These are phyloP conservation scores for Fusarium decemcellulare DNA, from an alignment of 2,329 filamentous ascomycete species.

Conservation along the genomic window DNA sequence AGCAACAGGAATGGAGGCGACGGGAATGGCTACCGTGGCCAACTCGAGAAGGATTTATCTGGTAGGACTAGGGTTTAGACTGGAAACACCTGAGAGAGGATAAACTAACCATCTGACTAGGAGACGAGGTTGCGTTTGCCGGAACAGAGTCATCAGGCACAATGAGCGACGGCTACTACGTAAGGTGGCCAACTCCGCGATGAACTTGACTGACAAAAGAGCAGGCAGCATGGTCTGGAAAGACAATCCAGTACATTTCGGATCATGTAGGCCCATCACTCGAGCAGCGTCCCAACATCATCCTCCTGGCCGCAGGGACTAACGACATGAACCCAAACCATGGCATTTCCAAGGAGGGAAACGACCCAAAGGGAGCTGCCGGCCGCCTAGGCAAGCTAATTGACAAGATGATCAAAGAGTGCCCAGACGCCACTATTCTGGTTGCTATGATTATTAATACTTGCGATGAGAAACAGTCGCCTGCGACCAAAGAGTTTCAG, in stretches of 20 bases:
- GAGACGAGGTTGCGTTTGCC: slow-evolving; percentile 17
- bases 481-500: slow-evolving; percentile 3
- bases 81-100: neutral
- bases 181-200: neutral
- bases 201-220: neutral
- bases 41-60: slow-evolving; percentile 12
- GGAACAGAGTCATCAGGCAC: slow-evolving; percentile 21
- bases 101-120: neutral
- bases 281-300: slow-evolving; percentile 21
- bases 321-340: slow-evolving; percentile 30
- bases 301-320: slow-evolving; percentile 19
- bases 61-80: neutral
- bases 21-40: slow-evolving; percentile 16
- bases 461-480: neutral
- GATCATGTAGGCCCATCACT: slow-evolving; percentile 17
- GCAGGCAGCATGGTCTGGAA: slow-evolving; percentile 28
- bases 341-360: slow-evolving; percentile 23
- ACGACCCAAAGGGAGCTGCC: slow-evolving; percentile 14
- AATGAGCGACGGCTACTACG: slow-evolving; percentile 15
- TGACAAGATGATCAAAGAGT: slow-evolving; percentile 24
- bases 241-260: slow-evolving; percentile 29
- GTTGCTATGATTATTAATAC: slow-evolving; percentile 31
- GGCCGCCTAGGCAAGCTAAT: slow-evolving; percentile 16
- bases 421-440: slow-evolving; percentile 24
- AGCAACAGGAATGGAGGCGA: slow-evolving; percentile 19